Evolutionary conservation across 2,329 filamentous ascomycete species (phyloP).

Genomic region (Knoxdaviesia proteae): DNA sequence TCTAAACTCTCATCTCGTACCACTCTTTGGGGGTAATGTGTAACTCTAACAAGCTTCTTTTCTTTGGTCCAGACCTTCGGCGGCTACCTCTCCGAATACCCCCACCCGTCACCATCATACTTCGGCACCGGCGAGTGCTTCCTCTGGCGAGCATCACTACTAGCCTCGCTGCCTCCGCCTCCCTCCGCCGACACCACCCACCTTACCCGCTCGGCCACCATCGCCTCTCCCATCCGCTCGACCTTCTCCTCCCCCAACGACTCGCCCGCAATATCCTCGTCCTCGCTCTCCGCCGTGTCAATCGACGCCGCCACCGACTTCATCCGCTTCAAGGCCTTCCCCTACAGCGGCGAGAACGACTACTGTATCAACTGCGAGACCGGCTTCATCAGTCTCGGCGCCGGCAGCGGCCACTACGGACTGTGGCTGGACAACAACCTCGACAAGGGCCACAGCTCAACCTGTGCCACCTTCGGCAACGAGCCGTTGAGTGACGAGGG

Average conservation of each 20-base stretch:
- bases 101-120: slow-evolving; percentile 63
- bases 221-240: slow-evolving; percentile 9
- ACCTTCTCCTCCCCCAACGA: slow-evolving; percentile 9
- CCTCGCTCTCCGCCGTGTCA: slow-evolving; percentile 2
- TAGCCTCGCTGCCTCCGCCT: slow-evolving; percentile 30
- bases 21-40: no score
- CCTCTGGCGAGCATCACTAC: slow-evolving; percentile 38
- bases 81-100: slow-evolving; percentile 79
- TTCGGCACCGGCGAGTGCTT: slow-evolving; percentile 94
- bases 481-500: slow-evolving; percentile 85
- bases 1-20: no score
- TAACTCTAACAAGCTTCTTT: background rate
- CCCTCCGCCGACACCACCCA: slow-evolving; percentile 29
- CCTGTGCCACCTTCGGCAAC: slow-evolving; percentile 84
- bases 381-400: slow-evolving; percentile 68
- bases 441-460: slow-evolving; percentile 62
- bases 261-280: slow-evolving; percentile 12
- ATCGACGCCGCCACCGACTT: slow-evolving; percentile 26
- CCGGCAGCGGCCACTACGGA: slow-evolving; percentile 75
- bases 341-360: slow-evolving; percentile 88
- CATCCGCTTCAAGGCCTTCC: slow-evolving; percentile 92
- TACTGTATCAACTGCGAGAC: slow-evolving; percentile 89
- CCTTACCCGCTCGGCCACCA: slow-evolving; percentile 21
- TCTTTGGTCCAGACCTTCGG: slow-evolving; percentile 46
- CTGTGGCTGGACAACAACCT: slow-evolving; percentile 81